These are phyloP conservation scores for Nicotiana sylvestris DNA, from an alignment of 257 asterid species.

Conservation along the genomic window DNA sequence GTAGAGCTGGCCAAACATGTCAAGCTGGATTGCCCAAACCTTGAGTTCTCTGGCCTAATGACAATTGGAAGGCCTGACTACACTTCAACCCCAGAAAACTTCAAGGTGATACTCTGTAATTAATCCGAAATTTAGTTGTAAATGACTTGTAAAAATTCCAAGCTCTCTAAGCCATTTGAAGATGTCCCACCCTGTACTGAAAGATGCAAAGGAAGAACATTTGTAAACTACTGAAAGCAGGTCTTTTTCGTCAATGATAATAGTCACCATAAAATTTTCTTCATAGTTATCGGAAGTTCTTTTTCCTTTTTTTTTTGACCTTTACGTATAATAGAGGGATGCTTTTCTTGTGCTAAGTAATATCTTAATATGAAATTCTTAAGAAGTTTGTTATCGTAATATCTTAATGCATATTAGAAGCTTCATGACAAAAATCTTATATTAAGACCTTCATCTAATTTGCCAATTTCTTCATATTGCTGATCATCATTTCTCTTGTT, in stretches of 20 bases:
- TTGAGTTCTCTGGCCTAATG: constrained; percentile 85
- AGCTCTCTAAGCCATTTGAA: not conserved
- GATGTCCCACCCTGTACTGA: not conserved
- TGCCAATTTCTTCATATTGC: not conserved
- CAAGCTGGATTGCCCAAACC: constrained; percentile 60
- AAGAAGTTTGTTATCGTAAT: not conserved
- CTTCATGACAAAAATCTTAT: not conserved
- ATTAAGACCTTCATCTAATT: not conserved
- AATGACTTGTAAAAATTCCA: not conserved
- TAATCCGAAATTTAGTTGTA: not conserved
- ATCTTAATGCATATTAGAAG: not conserved
- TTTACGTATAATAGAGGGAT: not conserved
- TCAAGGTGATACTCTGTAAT: constrained; percentile 44
- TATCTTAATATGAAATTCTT: not conserved
- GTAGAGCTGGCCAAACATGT: constrained; percentile 67
- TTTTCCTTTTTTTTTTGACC: not conserved
- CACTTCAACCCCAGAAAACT: constrained; percentile 82
- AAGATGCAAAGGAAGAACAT: not conserved
- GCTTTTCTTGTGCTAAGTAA: not conserved
- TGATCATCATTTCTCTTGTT: not conserved
- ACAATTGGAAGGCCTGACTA: constrained; percentile 92
- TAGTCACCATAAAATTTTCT: not conserved
- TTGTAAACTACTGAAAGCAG: not conserved
- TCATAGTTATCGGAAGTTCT: not conserved
- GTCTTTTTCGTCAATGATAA: not conserved